phyloP scores from a whole-genome alignment of 1,284 basidiomycete genomes.

The Hortiboletus rubellus region DNA sequence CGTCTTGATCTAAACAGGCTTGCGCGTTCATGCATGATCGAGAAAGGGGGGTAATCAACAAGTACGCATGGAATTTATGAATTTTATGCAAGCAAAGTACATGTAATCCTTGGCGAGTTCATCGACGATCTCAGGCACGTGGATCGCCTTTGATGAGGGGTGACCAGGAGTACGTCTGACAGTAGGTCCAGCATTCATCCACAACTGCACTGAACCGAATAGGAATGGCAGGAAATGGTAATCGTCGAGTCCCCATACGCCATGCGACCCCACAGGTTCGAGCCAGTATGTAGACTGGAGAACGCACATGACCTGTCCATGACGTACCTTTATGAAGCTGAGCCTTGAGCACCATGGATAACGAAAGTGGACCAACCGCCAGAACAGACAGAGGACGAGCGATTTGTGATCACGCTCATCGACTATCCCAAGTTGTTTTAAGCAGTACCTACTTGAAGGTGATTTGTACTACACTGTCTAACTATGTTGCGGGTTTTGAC shows the following conservation, averaged over 20 bases:
- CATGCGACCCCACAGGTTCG: constrained; percentile 96
- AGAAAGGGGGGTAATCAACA: neutral
- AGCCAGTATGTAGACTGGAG: constrained; percentile 97
- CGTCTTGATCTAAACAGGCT: constrained; percentile 78
- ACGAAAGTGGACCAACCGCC: constrained; percentile 58
- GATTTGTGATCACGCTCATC: constrained; percentile 68
- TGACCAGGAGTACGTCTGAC: constrained; percentile 50
- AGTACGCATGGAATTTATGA: constrained; percentile 86
- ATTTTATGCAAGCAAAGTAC: constrained; percentile 95
- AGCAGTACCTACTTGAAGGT: constrained; percentile 61
- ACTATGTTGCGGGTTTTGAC: no score
- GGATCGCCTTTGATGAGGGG: constrained; percentile 90
- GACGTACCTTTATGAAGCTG: constrained; percentile 55
- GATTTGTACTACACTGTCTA: no score
- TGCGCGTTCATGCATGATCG: neutral
- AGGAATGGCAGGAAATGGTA: constrained; percentile 97
- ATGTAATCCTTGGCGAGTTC: constrained; percentile 94
- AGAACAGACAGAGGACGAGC: constrained; percentile 87
- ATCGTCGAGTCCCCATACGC: constrained; percentile 98
- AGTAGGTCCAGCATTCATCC: constrained; percentile 22
- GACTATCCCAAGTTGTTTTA: constrained; percentile 75
- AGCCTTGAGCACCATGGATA: neutral
- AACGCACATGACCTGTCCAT: constrained; percentile 81
- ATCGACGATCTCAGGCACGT: constrained; percentile 90
- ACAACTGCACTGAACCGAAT: constrained; percentile 84